These are phyloP conservation scores for Exophiala sp. DNA, from an alignment of 2,329 filamentous ascomycete species.

Conservation along the genomic window DNA sequence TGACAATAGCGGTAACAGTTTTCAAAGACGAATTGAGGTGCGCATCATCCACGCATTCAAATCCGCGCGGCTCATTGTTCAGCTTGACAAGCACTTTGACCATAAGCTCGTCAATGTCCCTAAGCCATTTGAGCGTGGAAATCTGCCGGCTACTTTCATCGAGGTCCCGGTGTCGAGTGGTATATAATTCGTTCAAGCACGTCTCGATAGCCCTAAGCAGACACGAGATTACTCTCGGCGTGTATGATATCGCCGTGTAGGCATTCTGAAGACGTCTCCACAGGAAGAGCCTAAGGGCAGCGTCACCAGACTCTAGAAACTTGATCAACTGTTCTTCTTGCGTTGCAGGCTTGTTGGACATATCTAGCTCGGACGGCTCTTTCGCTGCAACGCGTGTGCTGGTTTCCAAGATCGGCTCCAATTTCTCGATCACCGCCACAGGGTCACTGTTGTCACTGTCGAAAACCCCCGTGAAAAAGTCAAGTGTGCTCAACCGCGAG, in stretches of 20 bases:
- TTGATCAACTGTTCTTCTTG: conserved; percentile 69
- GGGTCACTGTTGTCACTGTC: conserved; percentile 77
- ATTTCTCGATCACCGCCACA: conserved; percentile 78
- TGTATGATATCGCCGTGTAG: conserved; percentile 78
- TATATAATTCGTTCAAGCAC: conserved; percentile 67
- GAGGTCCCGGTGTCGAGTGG: conserved; percentile 51
- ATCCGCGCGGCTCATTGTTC: conserved; percentile 64
- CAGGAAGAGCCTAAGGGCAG: conserved; percentile 77
- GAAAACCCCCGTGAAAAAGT: conserved; percentile 91
- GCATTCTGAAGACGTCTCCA: conserved; percentile 91
- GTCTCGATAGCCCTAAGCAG: conserved; percentile 81
- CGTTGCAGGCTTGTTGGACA: neutral
- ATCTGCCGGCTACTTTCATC: conserved; percentile 61
- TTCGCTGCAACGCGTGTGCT: neutral
- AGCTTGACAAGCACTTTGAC: conserved; percentile 67
- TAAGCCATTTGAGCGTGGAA: conserved; percentile 71
- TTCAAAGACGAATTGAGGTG: conserved; percentile 71
- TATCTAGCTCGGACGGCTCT: conserved; percentile 18
- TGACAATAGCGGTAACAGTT: conserved; percentile 67
- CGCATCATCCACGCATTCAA: conserved; percentile 78
- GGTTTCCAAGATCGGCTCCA: conserved; percentile 87
- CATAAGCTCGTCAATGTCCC: conserved; percentile 73
- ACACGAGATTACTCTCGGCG: conserved; percentile 85
- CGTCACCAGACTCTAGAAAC: conserved; percentile 76
- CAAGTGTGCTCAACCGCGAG: conserved; percentile 88